Percentiles rank a stretch among this genome's conserved stretches.
Evolutionary conservation across 495 filamentous ascomycete species (phyloP).

Genomic region (Xylaria cubensis): DNA sequence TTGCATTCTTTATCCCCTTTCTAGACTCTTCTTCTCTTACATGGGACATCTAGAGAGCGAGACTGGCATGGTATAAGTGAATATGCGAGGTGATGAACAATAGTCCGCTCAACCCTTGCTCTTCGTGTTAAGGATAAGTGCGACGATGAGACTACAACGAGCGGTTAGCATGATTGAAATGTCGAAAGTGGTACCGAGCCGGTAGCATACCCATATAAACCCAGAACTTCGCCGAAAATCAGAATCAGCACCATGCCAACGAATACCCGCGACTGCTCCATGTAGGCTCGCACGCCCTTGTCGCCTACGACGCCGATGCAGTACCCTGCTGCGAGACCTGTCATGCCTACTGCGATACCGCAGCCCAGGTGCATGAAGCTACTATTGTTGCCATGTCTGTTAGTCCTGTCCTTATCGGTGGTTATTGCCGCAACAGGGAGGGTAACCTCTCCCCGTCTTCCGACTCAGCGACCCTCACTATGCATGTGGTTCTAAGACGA

Average conservation of each 20-base stretch:
- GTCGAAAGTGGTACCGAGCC: neutral
- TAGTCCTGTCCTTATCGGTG: neutral
- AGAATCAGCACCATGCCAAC: slow-evolving; percentile 98
- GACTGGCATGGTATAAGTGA: neutral
- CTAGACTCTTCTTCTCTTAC: neutral
- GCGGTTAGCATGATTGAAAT: slow-evolving; percentile 26
- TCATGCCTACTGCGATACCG: slow-evolving; percentile 89
- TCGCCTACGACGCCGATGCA: slow-evolving; percentile 96
- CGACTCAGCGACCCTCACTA: neutral
- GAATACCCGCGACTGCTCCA: slow-evolving; percentile 94
- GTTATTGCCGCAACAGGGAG: neutral
- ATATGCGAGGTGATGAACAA: neutral
- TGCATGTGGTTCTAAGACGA: slow-evolving; percentile 29
- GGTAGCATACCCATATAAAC: slow-evolving; percentile 85
- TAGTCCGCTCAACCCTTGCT: slow-evolving; percentile 52
- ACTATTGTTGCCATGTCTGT: slow-evolving; percentile 49
- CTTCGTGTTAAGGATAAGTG: slow-evolving; percentile 61
- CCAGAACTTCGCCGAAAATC: slow-evolving; percentile 97
- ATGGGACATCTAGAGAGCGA: neutral
- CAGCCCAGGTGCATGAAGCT: slow-evolving; percentile 93
- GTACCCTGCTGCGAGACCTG: slow-evolving; percentile 95
- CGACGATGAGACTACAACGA: slow-evolving; percentile 50
- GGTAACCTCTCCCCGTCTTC: no score
- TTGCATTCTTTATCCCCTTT: neutral
- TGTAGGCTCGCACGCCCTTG: slow-evolving; percentile 89